Evolutionary conservation across 768 basidiomycete species (phyloP).

Genomic region (Termitomyces sp.): DNA sequence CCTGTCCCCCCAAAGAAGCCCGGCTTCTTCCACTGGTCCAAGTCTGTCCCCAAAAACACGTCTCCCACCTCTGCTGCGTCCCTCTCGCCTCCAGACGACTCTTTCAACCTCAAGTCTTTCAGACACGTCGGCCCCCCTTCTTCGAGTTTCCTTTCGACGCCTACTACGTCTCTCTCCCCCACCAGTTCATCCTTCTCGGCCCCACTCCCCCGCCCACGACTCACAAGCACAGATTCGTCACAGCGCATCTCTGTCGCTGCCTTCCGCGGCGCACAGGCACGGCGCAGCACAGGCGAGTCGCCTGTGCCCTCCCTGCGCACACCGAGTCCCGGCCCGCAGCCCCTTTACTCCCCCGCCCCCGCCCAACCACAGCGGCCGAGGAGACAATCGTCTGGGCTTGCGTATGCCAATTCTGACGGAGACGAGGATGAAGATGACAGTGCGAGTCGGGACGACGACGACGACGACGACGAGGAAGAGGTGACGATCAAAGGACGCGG

Average conservation of each 20-base stretch:
- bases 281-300: conserved; percentile 56
- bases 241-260: conserved; percentile 79
- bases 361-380: neutral
- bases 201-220: conserved; percentile 44
- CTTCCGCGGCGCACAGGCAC: conserved; percentile 72
- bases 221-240: conserved; percentile 53
- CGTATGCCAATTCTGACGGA: conserved; percentile 17
- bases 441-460: conserved; percentile 23
- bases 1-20: conserved; percentile 26
- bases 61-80: no score
- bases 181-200: neutral
- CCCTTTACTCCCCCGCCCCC: conserved; percentile 7
- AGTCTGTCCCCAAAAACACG: conserved; percentile 18
- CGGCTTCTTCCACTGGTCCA: conserved; percentile 37
- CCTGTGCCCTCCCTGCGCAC: conserved; percentile 39
- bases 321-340: conserved; percentile 30
- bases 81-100: conserved; percentile 24
- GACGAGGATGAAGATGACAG: no score
- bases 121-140: conserved; percentile 55
- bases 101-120: conserved; percentile 74
- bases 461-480: conserved; percentile 17
- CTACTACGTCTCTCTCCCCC: conserved; percentile 16
- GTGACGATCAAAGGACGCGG: conserved; percentile 20
- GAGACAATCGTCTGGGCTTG: conserved; percentile 9
- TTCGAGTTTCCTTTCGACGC: no score